Percentiles rank a stretch among this genome's conserved stretches.
Evolutionary conservation across 2,329 filamentous ascomycete species (phyloP).

Genomic region (Aspergillus brasiliensis): DNA sequence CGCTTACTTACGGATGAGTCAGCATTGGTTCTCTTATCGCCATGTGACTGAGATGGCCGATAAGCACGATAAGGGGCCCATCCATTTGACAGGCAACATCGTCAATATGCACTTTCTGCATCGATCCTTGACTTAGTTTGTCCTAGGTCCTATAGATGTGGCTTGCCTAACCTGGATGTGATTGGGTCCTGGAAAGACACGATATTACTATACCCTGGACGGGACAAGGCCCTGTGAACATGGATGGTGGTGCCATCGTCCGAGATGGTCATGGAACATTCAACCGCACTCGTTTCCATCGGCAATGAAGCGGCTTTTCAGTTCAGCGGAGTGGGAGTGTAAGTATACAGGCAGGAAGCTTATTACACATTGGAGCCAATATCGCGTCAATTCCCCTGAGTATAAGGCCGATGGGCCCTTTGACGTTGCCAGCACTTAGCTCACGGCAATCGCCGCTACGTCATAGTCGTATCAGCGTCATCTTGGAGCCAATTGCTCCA

Average conservation of each 20-base stretch:
- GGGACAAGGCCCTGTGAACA: not conserved
- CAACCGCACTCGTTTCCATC: not conserved
- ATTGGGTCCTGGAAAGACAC: not conserved
- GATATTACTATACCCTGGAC: not conserved
- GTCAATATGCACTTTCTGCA: not conserved
- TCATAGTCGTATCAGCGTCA: not conserved
- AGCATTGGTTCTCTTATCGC: not conserved
- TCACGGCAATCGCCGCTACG: not conserved
- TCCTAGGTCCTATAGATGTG: not conserved
- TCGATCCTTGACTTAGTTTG: not conserved
- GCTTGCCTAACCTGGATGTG: not conserved
- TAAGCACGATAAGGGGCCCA: not conserved
- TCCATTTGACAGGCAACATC: no score
- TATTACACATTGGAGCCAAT: not conserved
- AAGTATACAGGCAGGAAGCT: not conserved
- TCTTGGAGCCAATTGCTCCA: not conserved
- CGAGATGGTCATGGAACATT: not conserved
- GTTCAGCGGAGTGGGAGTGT: not conserved
- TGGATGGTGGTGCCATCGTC: not conserved
- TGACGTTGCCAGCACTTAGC: not conserved
- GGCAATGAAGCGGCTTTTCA: not conserved
- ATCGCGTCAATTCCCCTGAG: not conserved
- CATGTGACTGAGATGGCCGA: conserved; percentile 1
- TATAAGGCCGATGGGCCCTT: not conserved
- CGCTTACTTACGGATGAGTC: conserved; percentile 9